phyloP scores from a whole-genome alignment of 1,284 basidiomycete genomes.

The Tilletia horrida region DNA sequence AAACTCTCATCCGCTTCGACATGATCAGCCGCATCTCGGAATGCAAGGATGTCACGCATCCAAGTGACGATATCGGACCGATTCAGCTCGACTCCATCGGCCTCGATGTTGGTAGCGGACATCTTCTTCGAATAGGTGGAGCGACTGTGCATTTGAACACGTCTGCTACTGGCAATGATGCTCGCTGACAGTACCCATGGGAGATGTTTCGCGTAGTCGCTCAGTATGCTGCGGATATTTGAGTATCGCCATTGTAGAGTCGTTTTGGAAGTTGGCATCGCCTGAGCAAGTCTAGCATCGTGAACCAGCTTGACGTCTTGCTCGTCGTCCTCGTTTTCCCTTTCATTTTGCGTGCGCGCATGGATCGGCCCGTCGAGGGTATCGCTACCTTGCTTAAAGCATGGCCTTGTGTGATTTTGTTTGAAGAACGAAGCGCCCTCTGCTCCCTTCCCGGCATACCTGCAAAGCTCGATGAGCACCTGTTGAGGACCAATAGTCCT shows the following conservation, averaged over 20 bases:
- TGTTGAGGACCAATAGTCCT: background rate
- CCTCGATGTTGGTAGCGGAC: too few relatives aligned
- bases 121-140: too few relatives aligned
- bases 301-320: background rate
- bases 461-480: background rate
- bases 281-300: background rate
- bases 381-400: too few relatives aligned
- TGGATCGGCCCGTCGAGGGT: too few relatives aligned
- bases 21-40: background rate
- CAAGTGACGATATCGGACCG: constrained; percentile 1
- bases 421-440: background rate
- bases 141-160: background rate
- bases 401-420: too few relatives aligned
- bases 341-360: too few relatives aligned
- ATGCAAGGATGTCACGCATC: background rate
- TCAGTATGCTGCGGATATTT: background rate
- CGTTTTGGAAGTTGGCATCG: background rate
- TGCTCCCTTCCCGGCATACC: background rate
- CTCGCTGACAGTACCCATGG: constrained; percentile 8
- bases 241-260: background rate
- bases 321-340: background rate
- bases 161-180: constrained; percentile 1
- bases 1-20: background rate
- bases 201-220: constrained; percentile 5
- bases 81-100: background rate